A percentile compares a stretch with the other conserved stretches of the same genome.
These are phyloP conservation scores for Xylaria castorea DNA, from an alignment of 495 filamentous ascomycete species.

Conservation along the genomic window DNA sequence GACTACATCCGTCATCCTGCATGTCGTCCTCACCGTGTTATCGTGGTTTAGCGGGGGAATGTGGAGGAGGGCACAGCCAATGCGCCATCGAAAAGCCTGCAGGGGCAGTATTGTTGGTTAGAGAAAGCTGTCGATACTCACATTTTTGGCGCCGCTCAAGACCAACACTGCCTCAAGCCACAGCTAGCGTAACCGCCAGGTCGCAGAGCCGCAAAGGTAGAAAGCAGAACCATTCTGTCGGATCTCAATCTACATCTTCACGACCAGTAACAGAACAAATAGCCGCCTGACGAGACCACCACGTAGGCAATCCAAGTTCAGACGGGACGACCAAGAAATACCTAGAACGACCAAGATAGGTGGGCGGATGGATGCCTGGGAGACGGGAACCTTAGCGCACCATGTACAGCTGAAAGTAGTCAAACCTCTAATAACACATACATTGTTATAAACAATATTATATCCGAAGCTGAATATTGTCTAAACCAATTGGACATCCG, in stretches of 20 bases:
- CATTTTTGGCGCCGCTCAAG: conserved; percentile 9
- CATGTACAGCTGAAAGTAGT: neutral
- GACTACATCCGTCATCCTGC: conserved; percentile 13
- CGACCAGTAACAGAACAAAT: neutral
- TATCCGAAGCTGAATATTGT: neutral
- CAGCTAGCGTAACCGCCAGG: neutral
- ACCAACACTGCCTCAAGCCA: conserved; percentile 22
- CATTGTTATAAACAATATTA: neutral
- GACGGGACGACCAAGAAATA: neutral
- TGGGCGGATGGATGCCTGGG: neutral
- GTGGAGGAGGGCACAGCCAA: conserved; percentile 24
- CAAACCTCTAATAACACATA: neutral
- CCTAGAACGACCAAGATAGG: neutral
- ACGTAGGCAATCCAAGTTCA: neutral
- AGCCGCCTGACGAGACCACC: neutral
- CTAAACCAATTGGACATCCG: neutral
- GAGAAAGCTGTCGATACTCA: neutral
- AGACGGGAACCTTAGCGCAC: neutral
- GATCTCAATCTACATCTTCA: neutral
- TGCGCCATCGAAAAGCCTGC: neutral
- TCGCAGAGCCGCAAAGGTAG: conserved; percentile 24
- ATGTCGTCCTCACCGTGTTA: conserved; percentile 6
- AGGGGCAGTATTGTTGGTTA: neutral
- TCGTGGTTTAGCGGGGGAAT: conserved; percentile 14
- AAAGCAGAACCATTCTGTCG: neutral